Evolutionary conservation across 371 early-diverging fungal genomes (phyloP).

Genomic region (Haplosporangium sp.): DNA sequence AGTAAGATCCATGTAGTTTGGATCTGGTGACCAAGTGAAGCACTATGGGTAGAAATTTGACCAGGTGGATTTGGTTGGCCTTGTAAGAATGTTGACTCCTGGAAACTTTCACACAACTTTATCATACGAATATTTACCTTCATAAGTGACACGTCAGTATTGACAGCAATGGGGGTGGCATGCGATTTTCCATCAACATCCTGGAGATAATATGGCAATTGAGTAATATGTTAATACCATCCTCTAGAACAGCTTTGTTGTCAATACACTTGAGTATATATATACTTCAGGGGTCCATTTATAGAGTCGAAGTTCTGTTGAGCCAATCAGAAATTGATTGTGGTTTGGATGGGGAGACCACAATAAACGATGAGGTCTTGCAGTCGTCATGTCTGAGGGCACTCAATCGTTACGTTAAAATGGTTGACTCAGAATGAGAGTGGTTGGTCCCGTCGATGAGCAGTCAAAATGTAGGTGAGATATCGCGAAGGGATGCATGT

Average conservation of each 20-base stretch:
- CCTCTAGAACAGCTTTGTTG: not conserved
- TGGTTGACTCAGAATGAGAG: slow-evolving; percentile 2
- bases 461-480: not conserved
- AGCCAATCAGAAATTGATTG: slow-evolving; percentile 74
- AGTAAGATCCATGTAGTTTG: slow-evolving; percentile 70
- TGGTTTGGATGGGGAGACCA: slow-evolving; percentile 75
- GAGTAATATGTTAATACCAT: not conserved
- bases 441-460: not conserved
- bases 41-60: slow-evolving; percentile 59
- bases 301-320: slow-evolving; percentile 74
- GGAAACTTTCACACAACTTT: not conserved
- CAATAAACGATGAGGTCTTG: slow-evolving; percentile 58
- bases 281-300: slow-evolving; percentile 73
- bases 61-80: not conserved
- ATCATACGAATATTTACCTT: slow-evolving; percentile 59
- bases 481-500: not conserved
- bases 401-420: slow-evolving; percentile 15
- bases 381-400: slow-evolving; percentile 41
- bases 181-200: slow-evolving; percentile 60
- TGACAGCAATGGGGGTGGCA: slow-evolving; percentile 67
- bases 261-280: not conserved
- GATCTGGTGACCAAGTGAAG: slow-evolving; percentile 83
- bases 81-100: not conserved
- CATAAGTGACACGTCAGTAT: slow-evolving; percentile 71
- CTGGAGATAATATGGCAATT: slow-evolving; percentile 38